Evolutionary conservation across 179 eudicot genomes (phyloP), one percentile per base, ranked within the genome.

Genomic region (Dionaea muscipula): DNA sequence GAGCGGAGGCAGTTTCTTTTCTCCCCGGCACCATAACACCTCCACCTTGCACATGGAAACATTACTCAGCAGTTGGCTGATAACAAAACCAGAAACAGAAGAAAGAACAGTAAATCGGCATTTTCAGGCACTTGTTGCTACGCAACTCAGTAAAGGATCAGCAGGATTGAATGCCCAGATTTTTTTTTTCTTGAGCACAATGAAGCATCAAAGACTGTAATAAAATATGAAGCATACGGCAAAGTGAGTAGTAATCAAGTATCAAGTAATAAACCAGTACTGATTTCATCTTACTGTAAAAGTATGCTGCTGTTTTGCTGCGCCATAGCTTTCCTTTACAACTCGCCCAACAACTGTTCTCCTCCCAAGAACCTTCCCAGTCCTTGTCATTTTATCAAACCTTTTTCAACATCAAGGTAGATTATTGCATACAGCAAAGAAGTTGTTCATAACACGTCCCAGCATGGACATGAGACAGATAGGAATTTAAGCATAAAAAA

Each of bases 271-370:
- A 31, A 31, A 6, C 10, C 35, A 31, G 5, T 11, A 31, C 5
- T 11, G 3, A 50, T 14, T n/a, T 19, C 47, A 56, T 56, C 78
- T 75, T 64, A 88, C 94, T 31, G 96, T 82, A 69, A 88, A 88
- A 39, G 96, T 88, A 75, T 88, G 94, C 61, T 84, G 96, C 70
- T 84, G 91, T 60, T 73, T 80, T 51, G 81, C 76, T 24, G 82
- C 83, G 57, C 94, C 96, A 59, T 84, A 88, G 72, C 94, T 88
- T 80, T 88, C 96, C 59, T 81, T 80, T 28, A 82, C 78, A 27
- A 88, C 75, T 59, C 79, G 81, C 51, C 96, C 94, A 36, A 79
- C 94, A 56, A 82, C 59, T 61, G 82, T 88, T 73, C 90, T 75
- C 57, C 49, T 58, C 86, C 83, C 83, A 49, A 38, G 38, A 71